Evolutionary conservation across 192 early-diverging fungal species (phyloP).

Genomic region (Gorgonomyces haynaldii): DNA sequence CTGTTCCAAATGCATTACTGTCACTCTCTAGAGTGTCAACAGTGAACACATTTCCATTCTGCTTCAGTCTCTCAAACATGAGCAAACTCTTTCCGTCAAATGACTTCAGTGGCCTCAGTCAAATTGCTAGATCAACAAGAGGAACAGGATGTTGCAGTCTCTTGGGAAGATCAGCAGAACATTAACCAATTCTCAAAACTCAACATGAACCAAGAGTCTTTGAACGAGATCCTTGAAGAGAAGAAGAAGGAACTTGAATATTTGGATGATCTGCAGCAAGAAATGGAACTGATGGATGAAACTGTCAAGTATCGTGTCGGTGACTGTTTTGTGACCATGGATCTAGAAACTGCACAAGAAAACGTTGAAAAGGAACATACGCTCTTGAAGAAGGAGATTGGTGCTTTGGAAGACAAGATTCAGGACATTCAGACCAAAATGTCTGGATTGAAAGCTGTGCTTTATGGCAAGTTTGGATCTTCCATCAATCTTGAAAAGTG

Average conservation of each 20-base stretch:
- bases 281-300: conserved; percentile 88
- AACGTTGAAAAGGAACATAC: conserved; percentile 56
- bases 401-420: conserved; percentile 53
- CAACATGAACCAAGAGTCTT: conserved; percentile 59
- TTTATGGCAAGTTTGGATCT: conserved; percentile 89
- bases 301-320: conserved; percentile 83
- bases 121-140: conserved; percentile 30
- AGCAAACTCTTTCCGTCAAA: too few relatives aligned
- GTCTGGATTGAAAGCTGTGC: conserved; percentile 69
- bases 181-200: conserved; percentile 91
- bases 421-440: conserved; percentile 50
- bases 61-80: too few relatives aligned
- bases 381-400: conserved; percentile 47
- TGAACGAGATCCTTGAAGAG: conserved; percentile 69
- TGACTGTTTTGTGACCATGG: conserved; percentile 66
- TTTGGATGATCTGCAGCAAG: conserved; percentile 81
- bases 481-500: conserved; percentile 89
- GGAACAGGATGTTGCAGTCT: conserved; percentile 80
- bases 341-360: conserved; percentile 57
- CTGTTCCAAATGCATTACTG: too few relatives aligned
- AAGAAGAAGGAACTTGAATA: conserved; percentile 85
- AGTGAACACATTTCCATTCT: too few relatives aligned
- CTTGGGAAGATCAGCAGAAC: conserved; percentile 93
- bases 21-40: too few relatives aligned
- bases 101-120: not conserved